These are phyloP conservation scores for Chlorella sp. DNA, from an alignment of 139 green algal genomes.

Conservation along the genomic window DNA sequence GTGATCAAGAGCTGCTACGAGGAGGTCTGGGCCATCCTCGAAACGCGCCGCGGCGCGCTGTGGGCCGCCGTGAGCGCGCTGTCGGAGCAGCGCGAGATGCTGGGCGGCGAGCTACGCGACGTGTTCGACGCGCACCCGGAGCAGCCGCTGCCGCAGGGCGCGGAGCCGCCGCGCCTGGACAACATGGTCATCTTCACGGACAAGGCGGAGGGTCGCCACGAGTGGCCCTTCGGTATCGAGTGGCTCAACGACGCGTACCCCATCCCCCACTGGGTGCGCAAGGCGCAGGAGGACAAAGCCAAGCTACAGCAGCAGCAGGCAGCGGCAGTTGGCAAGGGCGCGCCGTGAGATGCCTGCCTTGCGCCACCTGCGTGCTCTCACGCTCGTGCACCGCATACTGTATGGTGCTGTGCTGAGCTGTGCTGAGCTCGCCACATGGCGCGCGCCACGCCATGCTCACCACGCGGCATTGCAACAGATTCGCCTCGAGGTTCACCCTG, in stretches of 20 bases:
- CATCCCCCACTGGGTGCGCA: conserved; percentile 34
- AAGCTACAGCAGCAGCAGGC: too few species aligned
- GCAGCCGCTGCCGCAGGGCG: not conserved
- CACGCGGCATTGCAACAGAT: too few species aligned
- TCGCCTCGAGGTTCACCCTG: too few species aligned
- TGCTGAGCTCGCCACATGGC: too few species aligned
- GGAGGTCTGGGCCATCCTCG: conserved; percentile 38
- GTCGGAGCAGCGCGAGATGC: conserved; percentile 24
- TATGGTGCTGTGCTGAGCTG: too few species aligned
- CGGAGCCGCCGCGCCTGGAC: not conserved
- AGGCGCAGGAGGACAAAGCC: conserved; percentile 15
- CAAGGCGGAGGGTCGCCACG: not conserved
- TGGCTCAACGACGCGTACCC: conserved; percentile 45
- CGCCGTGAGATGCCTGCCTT: too few species aligned
- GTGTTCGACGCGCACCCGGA: conserved; percentile 34
- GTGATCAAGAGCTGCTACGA: conserved; percentile 41
- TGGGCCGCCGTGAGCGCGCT: conserved; percentile 24
- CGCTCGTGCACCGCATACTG: too few species aligned
- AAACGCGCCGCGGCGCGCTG: conserved; percentile 14
- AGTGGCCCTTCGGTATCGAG: conserved; percentile 46
- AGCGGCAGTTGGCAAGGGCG: too few species aligned
- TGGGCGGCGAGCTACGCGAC: conserved; percentile 40
- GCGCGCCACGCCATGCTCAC: too few species aligned
- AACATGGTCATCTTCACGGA: conserved; percentile 15
- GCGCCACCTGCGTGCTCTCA: too few species aligned